Conservation (phyloP, 2,329 filamentous ascomycete genomes). For the Aspergillus uvarum region DNA sequence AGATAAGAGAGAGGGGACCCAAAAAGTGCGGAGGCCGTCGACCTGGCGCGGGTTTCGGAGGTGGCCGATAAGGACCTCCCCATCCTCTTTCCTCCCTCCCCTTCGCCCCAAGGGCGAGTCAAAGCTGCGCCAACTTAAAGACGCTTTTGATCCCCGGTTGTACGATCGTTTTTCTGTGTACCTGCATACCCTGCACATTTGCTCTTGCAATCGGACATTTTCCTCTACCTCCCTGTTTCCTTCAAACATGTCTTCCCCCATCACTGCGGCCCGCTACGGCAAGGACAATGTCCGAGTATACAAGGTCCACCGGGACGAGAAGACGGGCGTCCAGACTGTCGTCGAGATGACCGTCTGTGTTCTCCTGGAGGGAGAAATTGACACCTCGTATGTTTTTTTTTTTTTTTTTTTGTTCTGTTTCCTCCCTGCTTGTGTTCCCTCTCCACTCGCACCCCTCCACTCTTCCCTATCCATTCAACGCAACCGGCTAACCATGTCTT, state of each 20-base stretch:
- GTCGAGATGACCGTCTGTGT: slow-evolving; percentile 94
- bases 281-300: slow-evolving; percentile 98
- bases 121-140: slow-evolving; percentile 15
- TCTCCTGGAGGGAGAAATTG: slow-evolving; percentile 89
- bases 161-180: background rate
- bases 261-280: slow-evolving; percentile 51
- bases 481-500: background rate
- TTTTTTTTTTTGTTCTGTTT: background rate
- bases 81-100: too few relatives aligned
- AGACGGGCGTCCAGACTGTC: slow-evolving; percentile 77
- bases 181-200: background rate
- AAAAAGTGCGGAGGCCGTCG: slow-evolving; percentile 27
- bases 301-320: slow-evolving; percentile 82
- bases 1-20: slow-evolving; percentile 33
- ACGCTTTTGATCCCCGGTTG: slow-evolving; percentile 6
- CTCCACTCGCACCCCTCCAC: too few relatives aligned
- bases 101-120: slow-evolving; percentile 6
- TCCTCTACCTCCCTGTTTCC: background rate
- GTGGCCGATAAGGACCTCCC: slow-evolving; percentile 33
- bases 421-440: too few relatives aligned
- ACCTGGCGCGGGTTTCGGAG: slow-evolving; percentile 37
- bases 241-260: slow-evolving; percentile 34
- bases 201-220: background rate
- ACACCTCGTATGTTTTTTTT: slow-evolving; percentile 62
- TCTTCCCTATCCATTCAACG: too few relatives aligned